These are phyloP conservation scores for Chlamydomonas reinhardtii DNA, from an alignment of 163 green algal genomes.

Conservation along the genomic window DNA sequence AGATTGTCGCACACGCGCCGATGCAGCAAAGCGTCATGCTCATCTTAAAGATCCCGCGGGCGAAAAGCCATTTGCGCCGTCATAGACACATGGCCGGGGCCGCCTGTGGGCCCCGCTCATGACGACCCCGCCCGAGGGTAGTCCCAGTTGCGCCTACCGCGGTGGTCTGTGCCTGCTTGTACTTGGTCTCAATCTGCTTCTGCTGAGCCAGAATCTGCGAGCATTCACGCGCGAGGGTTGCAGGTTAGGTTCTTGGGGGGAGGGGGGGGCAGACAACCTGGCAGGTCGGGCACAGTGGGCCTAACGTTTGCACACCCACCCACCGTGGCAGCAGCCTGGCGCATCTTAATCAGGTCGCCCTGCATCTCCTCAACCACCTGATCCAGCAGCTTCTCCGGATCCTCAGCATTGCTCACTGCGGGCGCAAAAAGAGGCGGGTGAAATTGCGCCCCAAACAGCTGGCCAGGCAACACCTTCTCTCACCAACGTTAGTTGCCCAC, in stretches of 20 bases:
- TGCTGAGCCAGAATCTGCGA: slow-evolving; percentile 93
- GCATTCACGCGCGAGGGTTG: neutral
- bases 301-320: neutral
- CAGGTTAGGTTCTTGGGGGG: too few relatives aligned
- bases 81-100: too few relatives aligned
- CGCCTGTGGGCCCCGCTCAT: too few relatives aligned
- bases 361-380: slow-evolving; percentile 98
- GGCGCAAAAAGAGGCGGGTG: neutral
- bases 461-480: neutral
- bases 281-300: neutral
- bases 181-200: slow-evolving; percentile 98
- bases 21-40: too few relatives aligned
- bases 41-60: too few relatives aligned
- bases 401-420: slow-evolving; percentile 90
- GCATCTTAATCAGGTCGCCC: slow-evolving; percentile 97
- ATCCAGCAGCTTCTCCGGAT: slow-evolving; percentile 99
- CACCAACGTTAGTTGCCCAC: slow-evolving; percentile 91
- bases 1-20: too few relatives aligned
- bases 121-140: too few relatives aligned
- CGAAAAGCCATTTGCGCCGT: too few relatives aligned
- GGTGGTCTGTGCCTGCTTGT: slow-evolving; percentile 85
- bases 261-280: too few relatives aligned
- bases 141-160: too few relatives aligned
- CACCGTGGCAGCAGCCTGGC: slow-evolving; percentile 95
- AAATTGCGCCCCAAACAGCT: neutral